Percentiles rank a stretch among this genome's conserved stretches.
Conservation (phyloP, 1,284 basidiomycete genomes). For the Mycena citricolor region DNA sequence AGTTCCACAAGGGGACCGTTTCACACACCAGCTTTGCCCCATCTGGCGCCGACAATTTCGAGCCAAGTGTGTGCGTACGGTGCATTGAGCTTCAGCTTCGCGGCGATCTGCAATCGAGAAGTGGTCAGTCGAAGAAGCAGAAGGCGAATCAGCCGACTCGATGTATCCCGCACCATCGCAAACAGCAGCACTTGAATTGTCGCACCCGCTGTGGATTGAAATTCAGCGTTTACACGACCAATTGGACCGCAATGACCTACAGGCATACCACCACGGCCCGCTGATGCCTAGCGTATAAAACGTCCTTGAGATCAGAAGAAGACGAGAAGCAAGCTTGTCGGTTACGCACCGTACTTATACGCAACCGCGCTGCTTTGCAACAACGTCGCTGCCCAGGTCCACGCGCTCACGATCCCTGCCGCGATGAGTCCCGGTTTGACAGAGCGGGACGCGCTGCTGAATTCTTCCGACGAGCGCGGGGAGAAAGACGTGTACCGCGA, state of each 20-base stretch:
- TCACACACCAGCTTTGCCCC: constrained; percentile 55
- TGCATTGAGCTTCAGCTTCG: constrained; percentile 73
- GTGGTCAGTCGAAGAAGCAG: constrained; percentile 3
- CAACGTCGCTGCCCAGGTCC: constrained; percentile 75
- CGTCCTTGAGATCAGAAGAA: constrained; percentile 1
- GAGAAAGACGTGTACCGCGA: constrained; percentile 73
- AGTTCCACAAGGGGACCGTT: not conserved
- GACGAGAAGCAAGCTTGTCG: not conserved
- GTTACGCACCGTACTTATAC: constrained; percentile 76
- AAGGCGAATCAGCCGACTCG: constrained; percentile 25
- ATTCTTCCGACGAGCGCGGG: constrained; percentile 74
- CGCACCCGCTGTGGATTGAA: constrained; percentile 44
- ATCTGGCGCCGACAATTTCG: constrained; percentile 62
- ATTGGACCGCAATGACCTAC: constrained; percentile 21
- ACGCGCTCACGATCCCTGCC: constrained; percentile 83
- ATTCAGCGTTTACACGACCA: too few relatives aligned
- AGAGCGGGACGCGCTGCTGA: constrained; percentile 78
- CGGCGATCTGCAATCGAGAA: constrained; percentile 49
- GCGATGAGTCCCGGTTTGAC: constrained; percentile 91
- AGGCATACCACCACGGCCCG: constrained; percentile 72
- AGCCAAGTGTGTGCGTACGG: constrained; percentile 60
- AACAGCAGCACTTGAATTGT: constrained; percentile 76
- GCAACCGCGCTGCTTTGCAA: constrained; percentile 79
- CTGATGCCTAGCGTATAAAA: constrained; percentile 34
- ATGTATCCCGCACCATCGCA: constrained; percentile 44